A percentile compares a stretch with the other conserved stretches of the same genome.
Evolutionary conservation across 2,329 filamentous ascomycete species (phyloP).

Genomic region (Colletotrichum endophyticum): DNA sequence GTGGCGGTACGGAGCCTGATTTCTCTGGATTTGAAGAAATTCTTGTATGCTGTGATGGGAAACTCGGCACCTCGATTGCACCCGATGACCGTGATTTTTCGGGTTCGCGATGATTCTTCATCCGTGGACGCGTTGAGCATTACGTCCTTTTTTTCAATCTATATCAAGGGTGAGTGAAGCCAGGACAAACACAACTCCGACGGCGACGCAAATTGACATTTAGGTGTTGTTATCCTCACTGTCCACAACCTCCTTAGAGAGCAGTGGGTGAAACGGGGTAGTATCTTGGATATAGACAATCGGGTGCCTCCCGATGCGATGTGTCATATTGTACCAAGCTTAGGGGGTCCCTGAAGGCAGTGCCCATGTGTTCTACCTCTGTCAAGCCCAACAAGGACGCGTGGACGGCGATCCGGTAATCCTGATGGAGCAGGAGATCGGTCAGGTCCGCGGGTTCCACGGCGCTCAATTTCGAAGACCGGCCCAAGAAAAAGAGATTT

Average conservation of each 20-base stretch:
- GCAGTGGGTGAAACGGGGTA: background rate
- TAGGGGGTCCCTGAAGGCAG: background rate
- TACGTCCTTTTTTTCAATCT: background rate
- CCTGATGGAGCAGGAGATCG: background rate
- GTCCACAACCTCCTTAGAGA: background rate
- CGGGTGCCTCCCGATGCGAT: background rate
- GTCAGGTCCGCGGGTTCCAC: background rate
- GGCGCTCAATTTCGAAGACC: background rate
- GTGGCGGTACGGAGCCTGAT: background rate
- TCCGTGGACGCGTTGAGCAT: background rate
- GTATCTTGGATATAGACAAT: background rate
- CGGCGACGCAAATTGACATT: accelerated
- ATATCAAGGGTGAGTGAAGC: accelerated
- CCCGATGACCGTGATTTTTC: background rate
- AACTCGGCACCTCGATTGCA: background rate
- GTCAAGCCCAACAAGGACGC: background rate
- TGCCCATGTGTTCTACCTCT: background rate
- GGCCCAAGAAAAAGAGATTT: background rate
- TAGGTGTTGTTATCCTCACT: accelerated
- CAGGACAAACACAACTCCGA: background rate
- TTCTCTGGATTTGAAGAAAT: background rate
- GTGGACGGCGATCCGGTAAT: background rate
- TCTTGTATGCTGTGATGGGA: background rate
- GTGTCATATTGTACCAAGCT: background rate
- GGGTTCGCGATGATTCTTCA: background rate